Base-by-base conservation (phyloP, 768 basidiomycete genomes). In the Jaapia argillacea region DNA sequence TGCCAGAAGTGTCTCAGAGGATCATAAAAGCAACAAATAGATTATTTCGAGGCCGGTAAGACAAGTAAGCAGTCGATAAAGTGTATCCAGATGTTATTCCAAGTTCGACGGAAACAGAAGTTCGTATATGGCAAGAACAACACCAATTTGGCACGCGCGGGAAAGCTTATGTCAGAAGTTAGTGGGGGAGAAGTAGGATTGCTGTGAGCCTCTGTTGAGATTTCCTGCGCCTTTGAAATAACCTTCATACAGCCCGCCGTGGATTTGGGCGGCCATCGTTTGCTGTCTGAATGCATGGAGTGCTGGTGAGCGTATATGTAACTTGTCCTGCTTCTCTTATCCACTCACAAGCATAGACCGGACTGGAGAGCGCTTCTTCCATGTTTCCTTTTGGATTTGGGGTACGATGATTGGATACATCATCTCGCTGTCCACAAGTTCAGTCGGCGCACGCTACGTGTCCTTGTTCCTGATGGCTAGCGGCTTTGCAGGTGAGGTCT, bases 351-450 rank as follows among this genome's bases (percentile, higher is more conserved):
- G 12, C 38, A 16, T 23, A 49, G 49, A 50, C 28, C 36, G 36
- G 16, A 40, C 47, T 6, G 49, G 49, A 4, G 51, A 52, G 43
- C 48, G 51, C 4, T 52, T 52, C 46, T 50, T 46, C 42, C 51
- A 52, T 41, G 38, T 52, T 23, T 18, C 43, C 10, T 40, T 31
- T 6, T 43, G 38, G 40, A 47, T 42, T 42, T 47, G 49, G 49
- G 48, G 25, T 23, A 48, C 50, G 5, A 47, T 52, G 14, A 20
- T 47, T 24, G 51, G 51, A 5, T 52, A 44, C 45, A 42, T 50
- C 24, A 47, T 52, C 23, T 36, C 40, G 23, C 45, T 52, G 25
- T 41, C 48, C 4, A 50, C 46, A 10, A 41, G 44, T 40, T 24
- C 23, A 13, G 41, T 44, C 24, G 45, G 28, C 5, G 45, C 41